These are phyloP conservation scores for Geotrichum aggregatum DNA, from an alignment of 1,139 yeast species.

Conservation along the genomic window DNA sequence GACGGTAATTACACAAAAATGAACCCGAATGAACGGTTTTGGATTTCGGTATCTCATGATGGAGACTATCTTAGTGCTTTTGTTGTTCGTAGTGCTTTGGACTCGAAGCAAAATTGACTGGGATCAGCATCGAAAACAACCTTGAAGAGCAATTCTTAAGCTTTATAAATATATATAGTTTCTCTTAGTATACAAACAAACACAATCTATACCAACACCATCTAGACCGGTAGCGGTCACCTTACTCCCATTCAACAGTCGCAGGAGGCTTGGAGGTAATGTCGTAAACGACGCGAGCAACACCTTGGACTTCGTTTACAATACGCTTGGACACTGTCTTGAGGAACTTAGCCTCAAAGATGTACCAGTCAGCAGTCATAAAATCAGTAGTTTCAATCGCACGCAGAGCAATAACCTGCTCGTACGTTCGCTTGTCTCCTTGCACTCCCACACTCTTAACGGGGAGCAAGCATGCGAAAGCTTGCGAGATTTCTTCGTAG, in stretches of 20 bases:
- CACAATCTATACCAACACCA: neutral
- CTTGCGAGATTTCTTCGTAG: slow-evolving; percentile 91
- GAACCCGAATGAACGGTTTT: slow-evolving; percentile 46
- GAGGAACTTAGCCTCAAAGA: slow-evolving; percentile 87
- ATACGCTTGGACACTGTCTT: slow-evolving; percentile 93
- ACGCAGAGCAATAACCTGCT: slow-evolving; percentile 97
- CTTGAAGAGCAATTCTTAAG: too few relatives aligned
- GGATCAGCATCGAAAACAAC: too few relatives aligned
- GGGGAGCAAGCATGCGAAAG: slow-evolving; percentile 94
- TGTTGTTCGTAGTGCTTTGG: slow-evolving; percentile 31
- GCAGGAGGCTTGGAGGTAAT: slow-evolving; percentile 99
- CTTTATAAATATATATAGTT: too few relatives aligned
- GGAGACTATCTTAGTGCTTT: slow-evolving; percentile 46
- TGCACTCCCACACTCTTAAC: slow-evolving; percentile 98
- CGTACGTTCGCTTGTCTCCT: slow-evolving; percentile 99
- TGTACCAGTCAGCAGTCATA: slow-evolving; percentile 99
- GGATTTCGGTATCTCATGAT: slow-evolving; percentile 63
- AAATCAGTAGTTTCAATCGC: slow-evolving; percentile 97
- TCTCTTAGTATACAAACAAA: neutral
- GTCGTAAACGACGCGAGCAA: slow-evolving; percentile 97
- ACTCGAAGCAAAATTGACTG: too few relatives aligned
- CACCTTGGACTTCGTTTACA: slow-evolving; percentile 97
- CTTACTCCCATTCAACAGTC: slow-evolving; percentile 97
- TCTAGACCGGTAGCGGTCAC: neutral
- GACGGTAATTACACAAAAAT: slow-evolving; percentile 28